Percentiles rank a stretch among this genome's conserved stretches.
Evolutionary conservation across 1,139 yeast species (phyloP).

Genomic region (Nadsonia commutata): DNA sequence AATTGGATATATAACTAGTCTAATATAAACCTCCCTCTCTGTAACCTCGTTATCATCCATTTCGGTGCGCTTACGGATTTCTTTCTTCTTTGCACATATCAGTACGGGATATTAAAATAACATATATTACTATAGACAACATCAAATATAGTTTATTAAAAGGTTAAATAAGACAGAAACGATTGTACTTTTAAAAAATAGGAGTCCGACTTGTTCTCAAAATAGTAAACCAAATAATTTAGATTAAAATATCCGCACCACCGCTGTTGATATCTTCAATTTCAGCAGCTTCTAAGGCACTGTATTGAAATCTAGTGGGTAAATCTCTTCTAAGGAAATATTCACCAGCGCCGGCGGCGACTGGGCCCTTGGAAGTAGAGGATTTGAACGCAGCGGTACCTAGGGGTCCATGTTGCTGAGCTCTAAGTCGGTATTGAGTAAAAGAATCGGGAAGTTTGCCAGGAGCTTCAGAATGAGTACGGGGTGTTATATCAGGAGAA

Average conservation of each 20-base stretch:
- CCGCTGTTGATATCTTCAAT: slow-evolving; percentile 5
- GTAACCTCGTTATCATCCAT: too few relatives aligned
- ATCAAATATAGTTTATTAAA: too few relatives aligned
- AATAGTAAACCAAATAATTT: too few relatives aligned
- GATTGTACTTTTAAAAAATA: too few relatives aligned
- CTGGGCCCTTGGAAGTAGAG: slow-evolving; percentile 30
- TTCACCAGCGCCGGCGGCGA: slow-evolving; percentile 34
- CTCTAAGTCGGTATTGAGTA: neutral
- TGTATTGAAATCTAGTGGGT: slow-evolving; percentile 43
- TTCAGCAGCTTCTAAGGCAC: slow-evolving; percentile 2
- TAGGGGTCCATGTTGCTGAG: neutral
- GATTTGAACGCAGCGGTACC: slow-evolving; percentile 16
- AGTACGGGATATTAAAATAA: too few relatives aligned
- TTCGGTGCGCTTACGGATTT: too few relatives aligned
- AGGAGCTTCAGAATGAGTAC: slow-evolving; percentile 31
- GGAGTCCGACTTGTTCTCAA: too few relatives aligned
- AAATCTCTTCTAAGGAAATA: slow-evolving; percentile 47
- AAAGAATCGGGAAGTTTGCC: slow-evolving; percentile 30
- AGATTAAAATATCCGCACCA: slow-evolving; percentile 1
- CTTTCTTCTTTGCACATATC: too few relatives aligned
- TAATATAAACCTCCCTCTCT: too few relatives aligned
- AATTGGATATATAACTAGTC: too few relatives aligned
- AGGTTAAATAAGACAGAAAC: too few relatives aligned
- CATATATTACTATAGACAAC: too few relatives aligned
- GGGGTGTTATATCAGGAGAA: slow-evolving; percentile 32